Percentiles rank a stretch among this genome's conserved stretches.
phyloP scores from a whole-genome alignment of 2,329 filamentous ascomycete species.

The Fusarium agapanthi region DNA sequence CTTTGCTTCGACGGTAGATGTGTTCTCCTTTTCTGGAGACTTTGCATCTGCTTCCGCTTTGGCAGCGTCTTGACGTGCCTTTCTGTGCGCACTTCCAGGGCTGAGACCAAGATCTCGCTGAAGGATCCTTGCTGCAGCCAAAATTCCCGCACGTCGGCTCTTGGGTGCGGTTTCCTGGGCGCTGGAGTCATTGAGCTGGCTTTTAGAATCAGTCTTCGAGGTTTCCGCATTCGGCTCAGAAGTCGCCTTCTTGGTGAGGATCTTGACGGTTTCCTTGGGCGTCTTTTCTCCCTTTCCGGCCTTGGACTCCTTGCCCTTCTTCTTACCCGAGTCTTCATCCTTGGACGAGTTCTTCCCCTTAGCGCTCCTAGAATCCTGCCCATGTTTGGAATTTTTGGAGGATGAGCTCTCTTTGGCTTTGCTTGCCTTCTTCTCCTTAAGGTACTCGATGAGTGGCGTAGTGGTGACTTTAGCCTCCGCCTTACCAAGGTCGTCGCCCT shows the following conservation, averaged over 20 bases:
- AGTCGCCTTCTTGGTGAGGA: conserved; percentile 67
- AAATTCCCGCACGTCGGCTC: conserved; percentile 67
- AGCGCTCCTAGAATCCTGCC: conserved; percentile 60
- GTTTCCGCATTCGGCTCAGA: conserved; percentile 59
- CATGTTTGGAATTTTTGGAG: conserved; percentile 61
- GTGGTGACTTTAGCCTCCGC: conserved; percentile 73
- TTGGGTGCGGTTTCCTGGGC: conserved; percentile 55
- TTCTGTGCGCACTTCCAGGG: conserved; percentile 68
- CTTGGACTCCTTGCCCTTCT: conserved; percentile 71
- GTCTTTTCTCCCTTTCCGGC: conserved; percentile 61
- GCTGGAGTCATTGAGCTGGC: conserved; percentile 44
- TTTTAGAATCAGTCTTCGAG: conserved; percentile 53
- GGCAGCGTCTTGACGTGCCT: conserved; percentile 66
- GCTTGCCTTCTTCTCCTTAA: conserved; percentile 91
- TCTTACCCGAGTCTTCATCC: conserved; percentile 64
- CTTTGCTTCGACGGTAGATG: conserved; percentile 14
- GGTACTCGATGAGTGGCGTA: conserved; percentile 88
- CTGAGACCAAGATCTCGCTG: conserved; percentile 73
- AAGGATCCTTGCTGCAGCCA: conserved; percentile 70
- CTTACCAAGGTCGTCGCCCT: conserved; percentile 53
- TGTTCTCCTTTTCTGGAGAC: conserved; percentile 47
- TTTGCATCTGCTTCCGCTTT: conserved; percentile 63
- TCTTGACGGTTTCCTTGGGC: conserved; percentile 68
- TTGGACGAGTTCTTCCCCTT: conserved; percentile 57
- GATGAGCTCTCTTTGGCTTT: conserved; percentile 64